Base-by-base conservation (phyloP, 1,284 basidiomycete genomes). In the Puccinia sorghi region DNA sequence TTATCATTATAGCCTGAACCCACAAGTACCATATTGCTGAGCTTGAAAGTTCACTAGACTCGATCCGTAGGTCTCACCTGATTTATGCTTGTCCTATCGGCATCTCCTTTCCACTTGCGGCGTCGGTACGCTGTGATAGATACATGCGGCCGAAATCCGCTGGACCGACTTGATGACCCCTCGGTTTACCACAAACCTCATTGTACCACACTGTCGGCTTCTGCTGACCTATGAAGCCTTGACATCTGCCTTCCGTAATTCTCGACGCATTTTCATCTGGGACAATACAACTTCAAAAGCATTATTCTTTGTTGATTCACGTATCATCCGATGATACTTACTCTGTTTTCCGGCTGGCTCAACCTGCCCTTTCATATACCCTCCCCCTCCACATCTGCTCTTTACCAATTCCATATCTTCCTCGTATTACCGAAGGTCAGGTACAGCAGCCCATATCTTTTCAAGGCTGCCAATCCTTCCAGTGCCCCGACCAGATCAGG, bases 21-120 rank as follows among this genome's bases (percentile, higher is more conserved):
- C 25, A 22, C 54, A 37, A 13, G 11, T 37, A 59, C 50, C 50
- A 52, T 11, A 17, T 54, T 54, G 50, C 50, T 57, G 22, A 27
- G 27, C 22, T 57, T 9, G 22, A 57, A 57, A 57, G 2, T 11
- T 57, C 39, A 39, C 27, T 3, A n/a, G 11, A 32, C 39, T 32
- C 41, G 41, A 43, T 64, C n/a, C n/a, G 61, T 64, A 64, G 46
- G 61, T 64, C 8, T n/a, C 61, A 64, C 12, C 41, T 39, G 39
- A 12, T 37, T 22, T 39, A 46, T 64, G 20, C 5, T n/a, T 64
- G 1, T 25, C 22, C 39, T 46, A 12, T n/a, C 25, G 39, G 6
- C 11, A 41, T 64, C 20, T 39, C 20, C 37, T 64, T 43, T 41
- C 61, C 37, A 43, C 12, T 41, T 6, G 59, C 32, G 37, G 59